Percentiles rank a stretch among this genome's conserved stretches.
These are phyloP conservation scores for Picochlorum sp. DNA, from an alignment of 139 green algal genomes.

Conservation along the genomic window DNA sequence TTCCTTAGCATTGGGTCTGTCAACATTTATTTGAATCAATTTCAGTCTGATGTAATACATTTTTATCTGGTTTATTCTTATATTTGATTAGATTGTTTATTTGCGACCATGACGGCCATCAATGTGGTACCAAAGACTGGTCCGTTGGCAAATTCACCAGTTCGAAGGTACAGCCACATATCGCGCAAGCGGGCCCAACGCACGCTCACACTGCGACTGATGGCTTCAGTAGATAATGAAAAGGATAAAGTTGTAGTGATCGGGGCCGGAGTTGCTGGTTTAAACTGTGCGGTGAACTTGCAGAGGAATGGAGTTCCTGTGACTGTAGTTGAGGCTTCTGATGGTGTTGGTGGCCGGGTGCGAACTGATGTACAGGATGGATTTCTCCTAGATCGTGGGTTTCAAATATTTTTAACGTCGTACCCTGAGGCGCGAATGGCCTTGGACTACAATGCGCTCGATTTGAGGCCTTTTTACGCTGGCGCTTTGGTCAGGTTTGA, in stretches of 20 bases:
- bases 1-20: no score
- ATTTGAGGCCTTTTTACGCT: slow-evolving; percentile 85
- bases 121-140: not conserved
- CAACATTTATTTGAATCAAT: no score
- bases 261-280: slow-evolving; percentile 39
- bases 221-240: not conserved
- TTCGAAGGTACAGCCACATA: not conserved
- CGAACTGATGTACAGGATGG: slow-evolving; percentile 86
- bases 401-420: slow-evolving; percentile 96
- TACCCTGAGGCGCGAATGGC: slow-evolving; percentile 34
- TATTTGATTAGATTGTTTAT: no score
- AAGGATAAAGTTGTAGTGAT: slow-evolving; percentile 27
- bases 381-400: slow-evolving; percentile 91
- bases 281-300: slow-evolving; percentile 29
- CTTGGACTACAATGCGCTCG: slow-evolving; percentile 76
- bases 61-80: no score
- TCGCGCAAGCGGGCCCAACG: no score
- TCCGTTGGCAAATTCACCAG: not conserved
- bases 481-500: slow-evolving; percentile 67
- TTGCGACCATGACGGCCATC: no score
- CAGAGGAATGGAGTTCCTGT: slow-evolving; percentile 27
- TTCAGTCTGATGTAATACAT: no score
- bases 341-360: slow-evolving; percentile 83
- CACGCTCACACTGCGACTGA: no score
- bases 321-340: slow-evolving; percentile 68